Evolutionary conservation across 257 asterid genomes (phyloP), one percentile per base, ranked within the genome.

Genomic region (Craterostigma plantagineum): DNA sequence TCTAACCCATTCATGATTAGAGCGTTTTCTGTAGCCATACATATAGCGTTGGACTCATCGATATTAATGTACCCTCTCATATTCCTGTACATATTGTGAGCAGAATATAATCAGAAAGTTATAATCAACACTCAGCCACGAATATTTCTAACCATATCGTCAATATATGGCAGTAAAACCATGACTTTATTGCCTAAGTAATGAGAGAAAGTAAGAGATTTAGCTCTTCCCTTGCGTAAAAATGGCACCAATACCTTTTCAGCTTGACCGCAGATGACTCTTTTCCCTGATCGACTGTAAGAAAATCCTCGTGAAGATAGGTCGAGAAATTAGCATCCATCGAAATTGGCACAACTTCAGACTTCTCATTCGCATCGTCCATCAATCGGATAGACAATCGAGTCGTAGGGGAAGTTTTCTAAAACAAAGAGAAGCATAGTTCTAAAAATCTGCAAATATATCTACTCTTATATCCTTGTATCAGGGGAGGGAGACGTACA

Each of bases 341-440:
- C 10, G 95, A 84, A 44, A 79, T 86, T 13, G 92, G 77, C 70
- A 83, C 71, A 42, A 71, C 91, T 53, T 79, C 98, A 33, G 93
- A 77, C 62, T 76, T 82, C 49, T 79, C 98, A 64, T 45, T 67
- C 50, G 72, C 73, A 35, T 77, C 92, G 51, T 82, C 98, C 91
- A 82, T 75, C 72, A 90, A 53, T 65, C 79, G 95, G 61, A 90
- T 72, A 50, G 92, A 64, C 61, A 90, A 63, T 33, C 63, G 63
- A 51, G 85, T 62, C 15, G 98, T 91, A 39, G 52, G 49, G 47
- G 81, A 76, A 23, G 73, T 62, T 95, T 82, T 54, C 69, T 63
- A 58, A 41, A 50, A 62, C 53, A 18, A 67, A 40, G 51, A 38
- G 56, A 60, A 57, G 55, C 50, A 58, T 45, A 50, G 11, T 46